Conservation (phyloP, 352 stramenopile species). For the Phytophthora hybrid region DNA sequence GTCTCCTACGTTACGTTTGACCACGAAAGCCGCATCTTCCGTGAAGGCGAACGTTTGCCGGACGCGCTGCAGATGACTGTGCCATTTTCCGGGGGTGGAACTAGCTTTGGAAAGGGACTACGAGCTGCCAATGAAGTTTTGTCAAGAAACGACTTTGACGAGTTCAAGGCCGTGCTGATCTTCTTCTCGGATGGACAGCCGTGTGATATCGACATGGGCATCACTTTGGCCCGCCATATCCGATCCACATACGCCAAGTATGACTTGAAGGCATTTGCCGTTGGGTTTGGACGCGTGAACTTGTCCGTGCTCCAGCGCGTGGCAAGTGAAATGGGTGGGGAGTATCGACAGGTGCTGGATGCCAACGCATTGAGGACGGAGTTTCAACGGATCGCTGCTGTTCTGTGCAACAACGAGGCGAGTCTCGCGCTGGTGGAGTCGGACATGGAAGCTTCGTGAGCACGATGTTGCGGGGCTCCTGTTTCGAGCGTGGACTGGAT, state of each 20-base stretch:
- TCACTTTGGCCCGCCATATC: constrained; percentile 61
- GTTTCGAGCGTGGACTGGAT: not conserved
- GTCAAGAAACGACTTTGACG: constrained; percentile 60
- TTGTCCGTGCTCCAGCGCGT: constrained; percentile 56
- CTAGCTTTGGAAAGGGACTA: constrained; percentile 51
- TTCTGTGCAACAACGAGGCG: constrained; percentile 34
- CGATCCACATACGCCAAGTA: constrained; percentile 56
- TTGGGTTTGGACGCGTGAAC: constrained; percentile 72
- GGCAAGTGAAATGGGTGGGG: constrained; percentile 52
- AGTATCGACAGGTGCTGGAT: constrained; percentile 50
- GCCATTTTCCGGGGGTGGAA: constrained; percentile 47
- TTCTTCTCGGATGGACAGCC: constrained; percentile 60
- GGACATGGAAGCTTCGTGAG: not conserved
- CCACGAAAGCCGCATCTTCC: constrained; percentile 22
- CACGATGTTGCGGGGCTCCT: not conserved
- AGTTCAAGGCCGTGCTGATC: constrained; percentile 51
- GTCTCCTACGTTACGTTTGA: constrained; percentile 52
- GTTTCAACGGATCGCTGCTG: constrained; percentile 41
- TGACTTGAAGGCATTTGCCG: constrained; percentile 60
- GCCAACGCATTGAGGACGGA: constrained; percentile 36
- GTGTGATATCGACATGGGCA: constrained; percentile 33
- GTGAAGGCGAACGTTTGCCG: constrained; percentile 24
- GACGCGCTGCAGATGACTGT: constrained; percentile 11
- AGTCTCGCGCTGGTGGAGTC: constrained; percentile 39
- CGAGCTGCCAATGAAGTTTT: constrained; percentile 61